Percentiles rank a stretch among this genome's conserved stretches.
phyloP scores from a whole-genome alignment of 2,329 filamentous ascomycete genomes.

The Botrytis aclada region DNA sequence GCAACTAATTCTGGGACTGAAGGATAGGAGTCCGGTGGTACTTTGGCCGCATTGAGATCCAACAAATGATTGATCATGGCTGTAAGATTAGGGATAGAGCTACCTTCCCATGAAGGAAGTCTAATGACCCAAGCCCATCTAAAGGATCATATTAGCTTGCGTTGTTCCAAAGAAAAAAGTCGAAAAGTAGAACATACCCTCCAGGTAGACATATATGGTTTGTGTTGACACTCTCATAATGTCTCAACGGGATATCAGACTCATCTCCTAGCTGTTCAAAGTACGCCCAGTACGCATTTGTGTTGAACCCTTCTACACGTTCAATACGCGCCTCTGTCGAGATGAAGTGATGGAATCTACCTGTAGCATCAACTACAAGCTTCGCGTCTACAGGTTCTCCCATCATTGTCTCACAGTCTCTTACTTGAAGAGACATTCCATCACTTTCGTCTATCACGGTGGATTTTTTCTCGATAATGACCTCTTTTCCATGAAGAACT shows the following conservation, averaged over 20 bases:
- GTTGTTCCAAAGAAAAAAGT: not conserved
- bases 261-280: conserved; percentile 28
- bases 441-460: not conserved
- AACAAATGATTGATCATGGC: conserved; percentile 34
- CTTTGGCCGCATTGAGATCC: conserved; percentile 26
- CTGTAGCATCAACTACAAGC: conserved; percentile 32
- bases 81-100: conserved; percentile 30
- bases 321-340: conserved; percentile 28
- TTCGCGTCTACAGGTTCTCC: conserved; percentile 21
- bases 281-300: conserved; percentile 29
- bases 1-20: conserved; percentile 26
- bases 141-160: not conserved
- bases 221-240: conserved; percentile 32
- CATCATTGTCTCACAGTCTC: conserved; percentile 9
- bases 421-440: conserved; percentile 5
- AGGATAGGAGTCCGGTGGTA: conserved; percentile 28
- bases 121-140: conserved; percentile 35
- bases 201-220: conserved; percentile 36
- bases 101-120: conserved; percentile 33
- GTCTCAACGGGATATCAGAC: conserved; percentile 28
- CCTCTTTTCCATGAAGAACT: conserved; percentile 30
- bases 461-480: conserved; percentile 4
- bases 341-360: conserved; percentile 28
- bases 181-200: conserved; percentile 21
- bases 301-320: conserved; percentile 30